phyloP scores from a whole-genome alignment of 2,329 filamentous ascomycete genomes.

The Periconia digitata region DNA sequence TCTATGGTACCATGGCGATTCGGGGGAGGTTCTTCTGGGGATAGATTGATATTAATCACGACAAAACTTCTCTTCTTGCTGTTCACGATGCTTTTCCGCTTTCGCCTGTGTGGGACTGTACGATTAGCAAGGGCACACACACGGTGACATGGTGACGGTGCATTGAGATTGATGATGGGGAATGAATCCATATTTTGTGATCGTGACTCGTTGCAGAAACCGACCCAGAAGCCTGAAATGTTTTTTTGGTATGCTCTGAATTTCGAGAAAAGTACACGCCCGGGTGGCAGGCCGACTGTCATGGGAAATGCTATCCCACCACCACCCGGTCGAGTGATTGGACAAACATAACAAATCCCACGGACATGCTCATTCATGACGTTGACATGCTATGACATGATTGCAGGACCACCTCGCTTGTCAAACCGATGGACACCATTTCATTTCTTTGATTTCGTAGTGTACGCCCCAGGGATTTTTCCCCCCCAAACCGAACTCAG shows the following conservation, averaged over 20 bases:
- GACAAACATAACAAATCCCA: no score
- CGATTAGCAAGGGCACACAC: no score
- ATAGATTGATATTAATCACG: neutral
- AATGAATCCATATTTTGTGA: no score
- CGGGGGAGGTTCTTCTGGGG: no score
- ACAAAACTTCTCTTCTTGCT: neutral
- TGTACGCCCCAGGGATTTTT: no score
- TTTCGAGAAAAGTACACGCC: slow-evolving; percentile 40
- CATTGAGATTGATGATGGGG: no score
- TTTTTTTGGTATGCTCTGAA: slow-evolving; percentile 32
- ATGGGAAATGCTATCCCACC: slow-evolving; percentile 31
- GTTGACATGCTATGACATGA: no score
- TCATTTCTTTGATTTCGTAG: no score
- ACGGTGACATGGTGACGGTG: no score
- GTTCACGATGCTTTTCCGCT: no score
- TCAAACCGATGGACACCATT: slow-evolving; percentile 26
- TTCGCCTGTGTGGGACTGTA: no score
- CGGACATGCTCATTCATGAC: slow-evolving; percentile 34
- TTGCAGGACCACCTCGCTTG: slow-evolving; percentile 35
- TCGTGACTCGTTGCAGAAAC: slow-evolving; percentile 5
- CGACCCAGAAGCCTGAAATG: slow-evolving; percentile 36
- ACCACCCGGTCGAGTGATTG: no score
- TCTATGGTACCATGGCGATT: neutral
- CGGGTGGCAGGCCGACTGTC: slow-evolving; percentile 32
- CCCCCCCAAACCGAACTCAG: neutral